A percentile compares a stretch with the other conserved stretches of the same genome.
Evolutionary conservation across 108 stramenopile species (phyloP).

Genomic region (Halocafeteria seosinensis): DNA sequence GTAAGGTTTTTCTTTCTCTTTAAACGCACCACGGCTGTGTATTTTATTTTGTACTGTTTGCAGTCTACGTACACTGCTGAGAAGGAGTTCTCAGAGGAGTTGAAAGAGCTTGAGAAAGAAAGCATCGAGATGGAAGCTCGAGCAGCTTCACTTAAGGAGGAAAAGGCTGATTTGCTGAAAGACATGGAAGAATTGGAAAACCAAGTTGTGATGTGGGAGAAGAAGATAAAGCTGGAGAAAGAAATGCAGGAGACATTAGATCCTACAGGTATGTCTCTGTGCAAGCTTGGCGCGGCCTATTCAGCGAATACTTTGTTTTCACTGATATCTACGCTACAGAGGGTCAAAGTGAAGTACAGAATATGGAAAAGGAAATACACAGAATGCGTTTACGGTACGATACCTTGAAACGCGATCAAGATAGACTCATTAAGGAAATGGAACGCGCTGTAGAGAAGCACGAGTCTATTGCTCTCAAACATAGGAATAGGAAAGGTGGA

Average conservation of each 20-base stretch:
- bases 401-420: constrained; percentile 44
- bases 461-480: constrained; percentile 49
- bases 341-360: constrained; percentile 43
- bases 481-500: constrained; percentile 12
- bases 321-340: too few relatives aligned
- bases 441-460: constrained; percentile 52
- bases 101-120: constrained; percentile 45
- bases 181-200: constrained; percentile 46
- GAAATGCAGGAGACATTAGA: constrained; percentile 57
- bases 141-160: constrained; percentile 28
- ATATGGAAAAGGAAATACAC: constrained; percentile 63
- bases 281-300: too few relatives aligned
- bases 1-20: too few relatives aligned
- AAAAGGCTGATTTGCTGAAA: constrained; percentile 30
- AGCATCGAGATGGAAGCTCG: constrained; percentile 23
- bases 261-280: too few relatives aligned
- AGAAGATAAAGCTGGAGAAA: constrained; percentile 62
- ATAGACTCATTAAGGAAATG: constrained; percentile 50
- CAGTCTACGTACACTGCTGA: constrained; percentile 16
- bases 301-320: too few relatives aligned
- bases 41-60: too few relatives aligned
- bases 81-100: constrained; percentile 43
- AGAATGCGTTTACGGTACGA: constrained; percentile 55
- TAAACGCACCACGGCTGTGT: too few relatives aligned
- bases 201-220: constrained; percentile 52